phyloP scores from a whole-genome alignment of 208 protist species.

The Porcisia deanei region DNA sequence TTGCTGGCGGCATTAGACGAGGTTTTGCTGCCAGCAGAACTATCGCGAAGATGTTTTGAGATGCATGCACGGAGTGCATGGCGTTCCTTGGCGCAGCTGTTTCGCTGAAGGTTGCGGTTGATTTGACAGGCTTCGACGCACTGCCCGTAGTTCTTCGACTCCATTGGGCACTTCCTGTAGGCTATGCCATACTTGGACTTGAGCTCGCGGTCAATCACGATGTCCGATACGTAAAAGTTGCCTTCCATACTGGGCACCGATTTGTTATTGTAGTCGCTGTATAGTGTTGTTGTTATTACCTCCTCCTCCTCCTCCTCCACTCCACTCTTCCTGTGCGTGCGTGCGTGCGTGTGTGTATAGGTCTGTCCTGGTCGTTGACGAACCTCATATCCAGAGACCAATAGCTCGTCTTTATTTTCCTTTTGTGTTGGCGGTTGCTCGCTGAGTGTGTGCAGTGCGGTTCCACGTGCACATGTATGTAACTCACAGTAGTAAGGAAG shows the following conservation, averaged over 20 bases:
- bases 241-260: slow-evolving; percentile 59
- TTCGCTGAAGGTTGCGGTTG: slow-evolving; percentile 60
- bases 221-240: slow-evolving; percentile 86
- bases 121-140: slow-evolving; percentile 82
- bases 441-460: too few relatives aligned
- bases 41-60: slow-evolving; percentile 32
- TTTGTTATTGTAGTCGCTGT: background rate
- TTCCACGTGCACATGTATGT: too few relatives aligned
- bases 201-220: slow-evolving; percentile 62
- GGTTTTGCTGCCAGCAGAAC: background rate
- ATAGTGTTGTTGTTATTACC: background rate
- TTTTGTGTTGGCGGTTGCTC: too few relatives aligned
- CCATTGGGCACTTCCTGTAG: slow-evolving; percentile 56
- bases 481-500: too few relatives aligned
- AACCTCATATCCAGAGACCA: too few relatives aligned
- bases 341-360: background rate
- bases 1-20: background rate
- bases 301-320: too few relatives aligned
- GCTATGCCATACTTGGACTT: slow-evolving; percentile 59
- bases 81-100: slow-evolving; percentile 62
- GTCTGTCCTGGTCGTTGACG: background rate
- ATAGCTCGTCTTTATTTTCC: too few relatives aligned
- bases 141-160: slow-evolving; percentile 56
- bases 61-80: slow-evolving; percentile 64
- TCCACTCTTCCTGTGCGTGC: background rate